Evolutionary conservation across 371 early-diverging fungal species (phyloP), one percentile per base, ranked within the genome.

Genomic region (Amoeboaphelidium occidentale): DNA sequence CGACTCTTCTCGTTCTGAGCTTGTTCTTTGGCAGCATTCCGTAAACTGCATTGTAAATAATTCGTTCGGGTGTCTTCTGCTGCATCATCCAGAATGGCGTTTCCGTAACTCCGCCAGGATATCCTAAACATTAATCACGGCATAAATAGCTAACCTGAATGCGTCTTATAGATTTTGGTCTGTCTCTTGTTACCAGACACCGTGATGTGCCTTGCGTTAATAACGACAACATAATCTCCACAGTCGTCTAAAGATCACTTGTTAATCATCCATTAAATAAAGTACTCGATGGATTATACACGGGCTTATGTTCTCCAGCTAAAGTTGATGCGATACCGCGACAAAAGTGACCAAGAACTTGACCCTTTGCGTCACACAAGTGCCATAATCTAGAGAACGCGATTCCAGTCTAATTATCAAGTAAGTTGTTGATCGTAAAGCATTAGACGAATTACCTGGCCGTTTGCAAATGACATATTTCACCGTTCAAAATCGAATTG

Each of bases 291-390:
- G 88, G 90, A 60, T 89, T 75, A 58, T 74, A 90, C 47, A 83
- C 84, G 23, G 94, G 94, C 72, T 93, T 93, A 65, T 93, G 85
- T 63, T 96, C 91, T 45, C 97, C 97, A 73, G 89, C 79, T 46
- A 96, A 76, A 3, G 89, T 84, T n/a, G 81, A 78, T 49, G 86
- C 81, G 49, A 93, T 79, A 41, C 77, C 68, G 28, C 81, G 74
- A 12, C 90, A 78, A 61, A 96, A 69, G 45, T 79, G 75, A 20
- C 94, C 94, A 32, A 96, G 73, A 20, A 81, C 69, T 62, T 85
- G 75, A 50, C 82, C 84, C 52, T 76, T 75, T 17, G 88, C 89
- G 64, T 93, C 92, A 44, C 91, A 90, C 27, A 86, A 64, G 65
- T 92, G 94, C 93, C 93, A 96, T 32, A 87, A 77, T 48, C 88